phyloP scores from a whole-genome alignment of 2,329 filamentous ascomycete species.

The Sporothrix schenckii region DNA sequence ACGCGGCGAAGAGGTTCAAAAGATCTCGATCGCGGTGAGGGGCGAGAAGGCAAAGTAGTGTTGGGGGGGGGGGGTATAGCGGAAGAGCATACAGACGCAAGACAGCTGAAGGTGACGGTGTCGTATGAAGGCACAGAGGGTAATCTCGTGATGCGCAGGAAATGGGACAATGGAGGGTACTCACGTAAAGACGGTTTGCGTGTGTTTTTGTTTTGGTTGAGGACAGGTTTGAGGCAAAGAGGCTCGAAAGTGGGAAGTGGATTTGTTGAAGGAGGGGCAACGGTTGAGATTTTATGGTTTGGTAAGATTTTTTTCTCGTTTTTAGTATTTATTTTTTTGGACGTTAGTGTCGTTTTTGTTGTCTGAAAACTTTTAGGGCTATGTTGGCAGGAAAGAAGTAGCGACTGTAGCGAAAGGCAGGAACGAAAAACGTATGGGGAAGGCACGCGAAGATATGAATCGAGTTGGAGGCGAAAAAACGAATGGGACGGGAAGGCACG shows the following conservation, averaged over 20 bases:
- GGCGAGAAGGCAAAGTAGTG: background rate
- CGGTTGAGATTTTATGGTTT: conserved; percentile 34
- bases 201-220: conserved; percentile 31
- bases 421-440: conserved; percentile 19
- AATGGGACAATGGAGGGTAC: background rate
- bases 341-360: conserved; percentile 31
- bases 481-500: conserved; percentile 27
- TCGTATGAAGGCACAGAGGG: background rate
- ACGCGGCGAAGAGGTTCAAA: conserved; percentile 11
- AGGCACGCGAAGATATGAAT: conserved; percentile 26
- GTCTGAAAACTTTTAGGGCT: conserved; percentile 31
- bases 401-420: conserved; percentile 27
- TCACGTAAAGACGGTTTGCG: conserved; percentile 27
- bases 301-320: conserved; percentile 32
- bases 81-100: background rate
- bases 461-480: conserved; percentile 1
- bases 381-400: conserved; percentile 20
- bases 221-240: conserved; percentile 25
- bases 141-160: background rate
- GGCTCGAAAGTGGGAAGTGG: conserved; percentile 34
- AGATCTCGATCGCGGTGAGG: conserved; percentile 17
- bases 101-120: background rate
- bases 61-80: background rate
- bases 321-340: conserved; percentile 32
- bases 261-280: conserved; percentile 34